Conservation (phyloP, 805 yeast genomes). For the Candida verbasci region DNA sequence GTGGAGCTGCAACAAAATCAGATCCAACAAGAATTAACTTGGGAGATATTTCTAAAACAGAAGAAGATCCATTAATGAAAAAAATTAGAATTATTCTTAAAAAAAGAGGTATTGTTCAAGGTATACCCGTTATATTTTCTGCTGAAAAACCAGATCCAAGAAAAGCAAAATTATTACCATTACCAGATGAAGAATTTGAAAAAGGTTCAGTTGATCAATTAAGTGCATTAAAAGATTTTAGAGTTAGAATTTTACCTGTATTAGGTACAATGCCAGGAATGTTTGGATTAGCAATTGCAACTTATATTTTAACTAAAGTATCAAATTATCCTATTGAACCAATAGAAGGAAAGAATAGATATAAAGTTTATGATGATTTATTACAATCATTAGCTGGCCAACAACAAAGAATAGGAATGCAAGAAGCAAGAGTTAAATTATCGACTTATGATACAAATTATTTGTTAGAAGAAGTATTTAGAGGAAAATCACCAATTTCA, state of each 20-base stretch:
- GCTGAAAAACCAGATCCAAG: slow-evolving; percentile 96
- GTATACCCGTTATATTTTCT: slow-evolving; percentile 85
- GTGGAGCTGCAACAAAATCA: slow-evolving; percentile 97
- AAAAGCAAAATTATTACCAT: slow-evolving; percentile 82
- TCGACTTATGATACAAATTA: slow-evolving; percentile 72
- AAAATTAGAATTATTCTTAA: slow-evolving; percentile 81
- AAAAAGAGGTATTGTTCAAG: slow-evolving; percentile 67
- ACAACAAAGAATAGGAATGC: slow-evolving; percentile 68
- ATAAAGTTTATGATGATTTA: slow-evolving; percentile 78
- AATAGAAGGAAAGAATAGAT: slow-evolving; percentile 83
- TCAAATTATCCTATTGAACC: slow-evolving; percentile 92
- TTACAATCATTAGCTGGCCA: slow-evolving; percentile 85
- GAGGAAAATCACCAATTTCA: slow-evolving; percentile 87
- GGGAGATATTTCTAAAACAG: slow-evolving; percentile 83
- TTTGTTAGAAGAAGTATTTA: slow-evolving; percentile 83
- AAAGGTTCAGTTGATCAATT: slow-evolving; percentile 84
- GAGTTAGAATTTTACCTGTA: slow-evolving; percentile 94
- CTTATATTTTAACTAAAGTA: slow-evolving; percentile 71
- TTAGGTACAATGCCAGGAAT: slow-evolving; percentile 96
- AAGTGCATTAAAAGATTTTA: slow-evolving; percentile 80
- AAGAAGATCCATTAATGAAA: slow-evolving; percentile 90
- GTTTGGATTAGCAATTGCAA: slow-evolving; percentile 87
- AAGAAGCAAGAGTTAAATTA: slow-evolving; percentile 73
- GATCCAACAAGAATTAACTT: slow-evolving; percentile 90
- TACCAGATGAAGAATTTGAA: slow-evolving; percentile 74